Evolutionary conservation across 2,329 filamentous ascomycete genomes (phyloP), one percentile per base, ranked within the genome.

Genomic region (Fusarium luffae): DNA sequence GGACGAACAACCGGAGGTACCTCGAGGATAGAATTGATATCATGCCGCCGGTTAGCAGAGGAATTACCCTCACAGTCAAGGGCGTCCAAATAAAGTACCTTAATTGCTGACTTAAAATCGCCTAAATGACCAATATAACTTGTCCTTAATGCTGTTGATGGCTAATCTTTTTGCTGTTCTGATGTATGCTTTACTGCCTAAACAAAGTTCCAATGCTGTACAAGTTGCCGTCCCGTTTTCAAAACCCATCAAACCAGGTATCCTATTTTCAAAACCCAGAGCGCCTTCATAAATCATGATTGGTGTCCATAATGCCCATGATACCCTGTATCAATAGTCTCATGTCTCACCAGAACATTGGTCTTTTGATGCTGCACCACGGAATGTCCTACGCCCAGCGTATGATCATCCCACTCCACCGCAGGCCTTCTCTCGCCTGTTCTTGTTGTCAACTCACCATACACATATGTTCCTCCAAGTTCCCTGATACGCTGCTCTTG

Each of bases 341-440:
- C 66, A 41, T 69, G 44, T 11, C 59, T 66, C 41, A 54, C 51
- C 23, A 66, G 57, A 10, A 44, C 14, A 14, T 59, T 34, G 7
- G 54, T 34, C 25, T 59, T 48, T 7, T 48, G 44, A 25, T 65
- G 69, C 6, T 58, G 46, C 30, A 56, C 27, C 12, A 51, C 43
- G 5, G 49, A 32, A 32, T 58, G 34, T 37, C 34, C 50, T 11
- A 66, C 37, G 37, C 59, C 55, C 27, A 74, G 46, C 8, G 52
- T 71, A 30, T 66, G 66, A 28, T 75, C 74, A 50, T 75, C 73
- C 59, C 73, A 70, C 43, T 75, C 74, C 10, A 75, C 74, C 2
- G 73, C 73, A 12, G 68, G 64, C 14, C 74, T 66, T 28, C 59
- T 74, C 32, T 59, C 68, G 0, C 74, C 73, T 13, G 49, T 34